phyloP scores from a whole-genome alignment of 2,329 filamentous ascomycete species.

The Talaromyces islandicus region DNA sequence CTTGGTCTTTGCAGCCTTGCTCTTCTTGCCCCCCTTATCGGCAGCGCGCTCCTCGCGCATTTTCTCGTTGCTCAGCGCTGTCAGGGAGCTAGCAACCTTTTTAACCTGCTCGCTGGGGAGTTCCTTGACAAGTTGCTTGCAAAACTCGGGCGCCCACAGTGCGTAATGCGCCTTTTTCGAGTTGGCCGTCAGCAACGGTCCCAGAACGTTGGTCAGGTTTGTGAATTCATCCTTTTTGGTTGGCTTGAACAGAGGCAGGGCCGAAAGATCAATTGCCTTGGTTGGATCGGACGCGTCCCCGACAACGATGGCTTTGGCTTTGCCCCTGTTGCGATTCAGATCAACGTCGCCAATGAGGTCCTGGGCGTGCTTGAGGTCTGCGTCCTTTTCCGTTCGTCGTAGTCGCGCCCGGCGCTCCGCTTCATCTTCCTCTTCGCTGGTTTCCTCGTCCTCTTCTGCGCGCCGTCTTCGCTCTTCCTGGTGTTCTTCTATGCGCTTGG shows the following conservation, averaged over 20 bases:
- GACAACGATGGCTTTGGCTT: constrained; percentile 58
- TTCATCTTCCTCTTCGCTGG: constrained; percentile 68
- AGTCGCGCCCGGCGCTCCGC: constrained; percentile 68
- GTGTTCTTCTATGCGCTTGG: constrained; percentile 77
- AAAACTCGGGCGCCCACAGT: constrained; percentile 85
- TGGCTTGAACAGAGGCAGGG: constrained; percentile 82
- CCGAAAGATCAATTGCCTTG: constrained; percentile 72
- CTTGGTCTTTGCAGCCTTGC: constrained; percentile 95
- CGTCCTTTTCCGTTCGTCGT: constrained; percentile 73
- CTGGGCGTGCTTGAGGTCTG: constrained; percentile 82
- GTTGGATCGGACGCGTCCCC: constrained; percentile 67
- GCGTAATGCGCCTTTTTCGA: constrained; percentile 85
- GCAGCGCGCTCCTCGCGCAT: constrained; percentile 96
- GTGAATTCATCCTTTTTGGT: constrained; percentile 81
- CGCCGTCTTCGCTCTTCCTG: constrained; percentile 57
- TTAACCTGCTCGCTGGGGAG: constrained; percentile 91
- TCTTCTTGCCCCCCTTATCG: constrained; percentile 94
- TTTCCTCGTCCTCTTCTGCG: constrained; percentile 52
- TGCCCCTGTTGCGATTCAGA: constrained; percentile 61
- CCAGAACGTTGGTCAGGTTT: constrained; percentile 69
- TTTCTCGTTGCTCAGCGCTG: constrained; percentile 93
- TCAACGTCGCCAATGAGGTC: constrained; percentile 79
- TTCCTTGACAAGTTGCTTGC: constrained; percentile 80
- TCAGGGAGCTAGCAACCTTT: constrained; percentile 82
- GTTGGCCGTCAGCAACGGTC: constrained; percentile 68